Evolutionary conservation across 768 basidiomycete species (phyloP), one percentile per base, ranked within the genome.

Genomic region (Suillus occidentalis): DNA sequence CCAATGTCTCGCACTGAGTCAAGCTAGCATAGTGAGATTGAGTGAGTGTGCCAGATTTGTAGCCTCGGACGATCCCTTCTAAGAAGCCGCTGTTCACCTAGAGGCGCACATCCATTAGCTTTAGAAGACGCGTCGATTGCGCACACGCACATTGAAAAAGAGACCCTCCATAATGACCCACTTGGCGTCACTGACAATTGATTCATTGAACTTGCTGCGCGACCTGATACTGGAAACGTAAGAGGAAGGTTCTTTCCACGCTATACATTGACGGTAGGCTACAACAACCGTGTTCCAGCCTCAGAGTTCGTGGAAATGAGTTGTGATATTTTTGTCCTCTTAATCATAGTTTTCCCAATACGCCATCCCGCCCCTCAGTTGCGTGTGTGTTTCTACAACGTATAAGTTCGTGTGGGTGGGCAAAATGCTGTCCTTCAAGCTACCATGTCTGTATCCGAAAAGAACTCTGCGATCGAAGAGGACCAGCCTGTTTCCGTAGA

Each of bases 1-100:
- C 97, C 37, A 99, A 85, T 34, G 88, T 94, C 79, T 99, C 97
- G 85, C 97, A 99, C 79, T 99, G 97, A 5, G 92, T 91, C 75
- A 99, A 79, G 79, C 94, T 98, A 73, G 88, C 83, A 78, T 99
- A 99, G 75, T 97, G 94, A 71, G 82, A 85, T 76, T 95, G 93
- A 58, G 88, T 90, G 53, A 99, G 85, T 65, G 98, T 88, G 34
- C 94, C 96, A 53, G 91, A 87, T 78, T 95, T 97, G 87, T 95
- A 98, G 10, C 97, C 97, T 68, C 97, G 81, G 37, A 94, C 85
- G 47, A 94, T 89, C 28, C 86, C 92, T 75, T 94, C 93, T 60
- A 94, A 80, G 70, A 90, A 94, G 22, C 93, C 93, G 66, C 73
- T 78, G 62, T 89, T 82, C 64, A 87, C 89, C 93, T 94, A 65